Evolutionary conservation across 2,329 filamentous ascomycete genomes (phyloP), one percentile per base, ranked within the genome.

Genomic region (Colletotrichum liaoningense): DNA sequence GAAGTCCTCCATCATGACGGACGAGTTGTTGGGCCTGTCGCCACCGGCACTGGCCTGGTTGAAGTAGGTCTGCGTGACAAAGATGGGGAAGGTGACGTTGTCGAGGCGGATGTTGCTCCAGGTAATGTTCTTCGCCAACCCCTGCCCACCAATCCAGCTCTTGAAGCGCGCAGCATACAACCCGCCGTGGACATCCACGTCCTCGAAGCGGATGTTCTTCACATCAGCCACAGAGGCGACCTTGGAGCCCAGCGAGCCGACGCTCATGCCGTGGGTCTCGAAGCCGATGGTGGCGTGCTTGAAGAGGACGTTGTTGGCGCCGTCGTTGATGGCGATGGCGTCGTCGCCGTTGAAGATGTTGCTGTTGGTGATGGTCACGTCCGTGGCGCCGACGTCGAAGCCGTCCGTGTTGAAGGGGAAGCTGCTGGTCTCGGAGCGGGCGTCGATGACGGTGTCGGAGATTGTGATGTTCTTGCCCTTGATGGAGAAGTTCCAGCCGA

Each of bases 21-120:
- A 81, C 4, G 81, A 78, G 73, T 84, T 84, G 74, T 83, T 83
- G 7, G 78, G 77, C n/a, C 82, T 75, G 76, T 80, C 73, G 78
- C 79, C 7, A 75, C 77, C 33, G 75, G 78, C n/a, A 78, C 49
- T 76, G 35, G 64, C 80, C 75, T 86, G 84, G 67, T 86, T 82
- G 73, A 77, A 77, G 76, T 86, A 86, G 52, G 81, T 84, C 76
- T 86, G 84, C 3, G 84, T 86, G n/a, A 86, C 83, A 68, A 85
- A 86, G 67, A 86, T 83, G 1, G 84, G 84, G 74, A 86, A 86
- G 0, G 84, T 82, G 35, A 86, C 84, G 69, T 86, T 86, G 75
- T 82, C 82, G 14, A 81, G 74, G 6, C 82, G 76, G 65, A 86
- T 84, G 72, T 86, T 84, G 64, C 79, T 81, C 85, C 85, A 86